Base-by-base conservation (phyloP, 306 rosid genomes). In the Cyclanthera cordifolia region DNA sequence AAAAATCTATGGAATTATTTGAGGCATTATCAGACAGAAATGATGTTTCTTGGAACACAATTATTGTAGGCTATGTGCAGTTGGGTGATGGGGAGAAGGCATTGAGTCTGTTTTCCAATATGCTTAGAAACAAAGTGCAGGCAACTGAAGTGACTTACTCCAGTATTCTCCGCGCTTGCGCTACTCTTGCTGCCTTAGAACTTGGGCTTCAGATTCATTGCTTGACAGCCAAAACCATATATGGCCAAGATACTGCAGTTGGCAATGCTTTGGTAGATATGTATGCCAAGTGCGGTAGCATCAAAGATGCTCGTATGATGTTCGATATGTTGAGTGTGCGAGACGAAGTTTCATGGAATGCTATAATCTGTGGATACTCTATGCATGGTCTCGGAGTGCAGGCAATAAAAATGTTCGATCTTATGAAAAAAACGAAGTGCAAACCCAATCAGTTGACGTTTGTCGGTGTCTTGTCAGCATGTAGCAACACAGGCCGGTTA, bases 141-240 rank as follows among this genome's bases (percentile, higher is more conserved):
- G 81, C 79, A 30, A 83, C 85, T 9, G 81, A 80, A 70, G 85
- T 83, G 73, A 73, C 85, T 0, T 83, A 83, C 74, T 80, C 87
- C 7, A 78, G 85, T 69, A 78, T 79, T 55, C 85, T 80, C 41
- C 69, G 78, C 59, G 87, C 87, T 53, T 80, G 76, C 15, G 83
- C 87, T 46, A 67, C 82, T 56, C 74, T 80, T 60, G 74, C 85
- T 14, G 79, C 83, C 0, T 55, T 78, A 53, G 77, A 78, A 54
- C 77, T 61, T 16, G 87, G 87, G 56, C 74, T 71, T 76, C 87
- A 80, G 73, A 78, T 83, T 59, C 87, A 80, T 78, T 80, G 83
- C 25, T 45, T 71, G 76, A 76, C 85, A 0, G 60, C 79, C 59
- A 83, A 83, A 76, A 78, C 85, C 13, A 10, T 61, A 32, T 80